Conservation (phyloP, 257 asterid species). For the Solanum ossicruentum region DNA sequence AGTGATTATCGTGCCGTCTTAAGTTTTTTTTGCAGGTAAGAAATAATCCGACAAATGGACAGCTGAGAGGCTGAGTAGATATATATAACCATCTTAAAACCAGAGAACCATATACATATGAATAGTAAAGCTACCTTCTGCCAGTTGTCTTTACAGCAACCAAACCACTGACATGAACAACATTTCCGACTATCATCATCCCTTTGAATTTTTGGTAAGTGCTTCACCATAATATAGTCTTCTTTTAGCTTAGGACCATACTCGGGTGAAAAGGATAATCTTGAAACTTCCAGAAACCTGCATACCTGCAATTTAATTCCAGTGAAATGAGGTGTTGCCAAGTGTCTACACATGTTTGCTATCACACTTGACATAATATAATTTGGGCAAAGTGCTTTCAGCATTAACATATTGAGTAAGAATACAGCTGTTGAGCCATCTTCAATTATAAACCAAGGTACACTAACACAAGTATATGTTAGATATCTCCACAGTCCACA, state of each 20-base stretch:
- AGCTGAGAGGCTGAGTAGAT: background rate
- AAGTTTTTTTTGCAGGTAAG: background rate
- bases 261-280: conserved; percentile 79
- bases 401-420: background rate
- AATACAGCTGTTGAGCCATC: background rate
- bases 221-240: conserved; percentile 83
- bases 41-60: background rate
- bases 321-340: background rate
- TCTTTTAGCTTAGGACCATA: conserved; percentile 94
- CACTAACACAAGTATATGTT: background rate
- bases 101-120: background rate
- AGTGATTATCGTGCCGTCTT: background rate
- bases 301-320: conserved; percentile 48
- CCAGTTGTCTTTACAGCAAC: conserved; percentile 93
- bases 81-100: background rate
- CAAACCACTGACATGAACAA: conserved; percentile 57
- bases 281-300: conserved; percentile 83
- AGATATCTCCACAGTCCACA: background rate
- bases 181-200: conserved; percentile 29
- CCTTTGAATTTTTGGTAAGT: conserved; percentile 43
- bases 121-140: conserved; percentile 55
- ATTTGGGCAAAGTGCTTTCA: background rate
- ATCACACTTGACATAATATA: background rate
- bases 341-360: background rate
- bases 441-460: background rate